phyloP scores from a whole-genome alignment of 352 stramenopile genomes.

The Pythium guiyangense region DNA sequence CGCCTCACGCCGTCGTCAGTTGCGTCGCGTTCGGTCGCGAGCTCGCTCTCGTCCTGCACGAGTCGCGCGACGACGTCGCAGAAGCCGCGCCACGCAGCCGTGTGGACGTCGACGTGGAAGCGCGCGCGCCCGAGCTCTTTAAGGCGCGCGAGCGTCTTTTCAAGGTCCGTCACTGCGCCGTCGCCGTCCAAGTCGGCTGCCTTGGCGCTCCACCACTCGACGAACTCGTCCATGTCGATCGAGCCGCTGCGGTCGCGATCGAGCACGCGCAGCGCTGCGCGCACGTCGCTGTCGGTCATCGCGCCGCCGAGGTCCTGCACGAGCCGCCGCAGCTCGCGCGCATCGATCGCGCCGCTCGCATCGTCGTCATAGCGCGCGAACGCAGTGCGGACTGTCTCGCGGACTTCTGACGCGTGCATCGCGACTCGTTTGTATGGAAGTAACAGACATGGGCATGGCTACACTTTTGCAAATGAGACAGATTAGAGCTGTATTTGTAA shows the following conservation, averaged over 20 bases:
- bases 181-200: slow-evolving; percentile 34
- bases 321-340: slow-evolving; percentile 36
- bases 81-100: slow-evolving; percentile 47
- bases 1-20: slow-evolving; percentile 50
- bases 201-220: slow-evolving; percentile 45
- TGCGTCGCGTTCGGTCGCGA: slow-evolving; percentile 32
- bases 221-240: slow-evolving; percentile 60
- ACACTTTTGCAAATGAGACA: too few species aligned
- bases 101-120: slow-evolving; percentile 68
- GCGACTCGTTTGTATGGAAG: too few species aligned
- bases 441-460: too few species aligned
- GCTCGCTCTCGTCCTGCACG: slow-evolving; percentile 32
- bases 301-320: slow-evolving; percentile 55
- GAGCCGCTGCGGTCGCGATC: slow-evolving; percentile 46
- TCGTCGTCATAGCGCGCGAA: slow-evolving; percentile 64
- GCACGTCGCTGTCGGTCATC: too few species aligned
- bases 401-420: slow-evolving; percentile 25
- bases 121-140: slow-evolving; percentile 46
- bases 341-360: slow-evolving; percentile 46
- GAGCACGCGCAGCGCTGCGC: slow-evolving; percentile 35
- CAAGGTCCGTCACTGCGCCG: slow-evolving; percentile 30
- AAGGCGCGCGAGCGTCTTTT: slow-evolving; percentile 44
- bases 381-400: slow-evolving; percentile 44
- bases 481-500: too few species aligned
- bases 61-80: slow-evolving; percentile 39